A percentile compares a stretch with the other conserved stretches of the same genome.
These are phyloP conservation scores for Cydonia oblonga DNA, from an alignment of 331 rosid genomes.

Conservation along the genomic window DNA sequence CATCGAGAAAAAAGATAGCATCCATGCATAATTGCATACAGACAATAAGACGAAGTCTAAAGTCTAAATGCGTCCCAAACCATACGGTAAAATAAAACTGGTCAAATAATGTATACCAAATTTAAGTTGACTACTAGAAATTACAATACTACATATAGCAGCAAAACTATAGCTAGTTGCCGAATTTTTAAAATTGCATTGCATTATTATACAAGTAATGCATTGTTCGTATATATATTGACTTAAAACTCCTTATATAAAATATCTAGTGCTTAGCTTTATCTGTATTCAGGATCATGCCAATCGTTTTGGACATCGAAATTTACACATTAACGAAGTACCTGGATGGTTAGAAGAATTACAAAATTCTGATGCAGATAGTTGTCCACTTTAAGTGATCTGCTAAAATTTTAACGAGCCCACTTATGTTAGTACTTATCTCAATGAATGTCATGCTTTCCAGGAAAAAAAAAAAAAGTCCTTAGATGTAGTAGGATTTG, in stretches of 20 bases:
- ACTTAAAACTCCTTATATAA: too few species aligned
- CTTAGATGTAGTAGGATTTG: too few species aligned
- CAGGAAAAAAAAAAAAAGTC: too few species aligned
- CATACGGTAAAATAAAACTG: neutral
- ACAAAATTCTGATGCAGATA: neutral
- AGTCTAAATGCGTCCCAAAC: neutral
- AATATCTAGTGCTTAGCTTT: too few species aligned
- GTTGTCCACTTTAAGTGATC: neutral
- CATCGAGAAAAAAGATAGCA: neutral
- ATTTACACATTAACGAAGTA: neutral
- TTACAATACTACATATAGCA: too few species aligned
- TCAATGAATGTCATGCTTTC: neutral
- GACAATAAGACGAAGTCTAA: neutral
- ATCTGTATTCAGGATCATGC: too few species aligned
- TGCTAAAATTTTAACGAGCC: too few species aligned
- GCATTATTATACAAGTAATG: neutral
- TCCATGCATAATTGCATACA: neutral
- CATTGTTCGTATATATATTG: neutral
- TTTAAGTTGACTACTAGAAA: neutral
- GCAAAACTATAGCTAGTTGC: neutral
- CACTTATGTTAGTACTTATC: too few species aligned
- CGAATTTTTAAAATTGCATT: neutral
- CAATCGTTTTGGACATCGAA: neutral
- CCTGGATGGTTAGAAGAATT: neutral
- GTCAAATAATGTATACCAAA: neutral